These are phyloP conservation scores for Rhododendron ovatum DNA, from an alignment of 148 eudicot species.

Conservation along the genomic window DNA sequence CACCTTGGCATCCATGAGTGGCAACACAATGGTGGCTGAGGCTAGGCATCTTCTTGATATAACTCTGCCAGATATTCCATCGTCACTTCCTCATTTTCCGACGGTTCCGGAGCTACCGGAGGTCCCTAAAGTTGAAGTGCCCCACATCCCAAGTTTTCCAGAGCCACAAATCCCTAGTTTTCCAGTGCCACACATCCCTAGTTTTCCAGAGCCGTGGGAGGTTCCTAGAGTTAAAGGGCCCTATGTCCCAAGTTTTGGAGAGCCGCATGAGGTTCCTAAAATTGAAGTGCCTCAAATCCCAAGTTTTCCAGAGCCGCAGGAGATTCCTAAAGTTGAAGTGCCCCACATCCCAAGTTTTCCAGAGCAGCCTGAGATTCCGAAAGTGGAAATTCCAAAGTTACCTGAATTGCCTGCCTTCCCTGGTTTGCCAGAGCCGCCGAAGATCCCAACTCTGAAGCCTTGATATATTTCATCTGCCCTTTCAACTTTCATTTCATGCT, in stretches of 20 bases:
- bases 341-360: background rate
- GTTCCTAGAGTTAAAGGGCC: background rate
- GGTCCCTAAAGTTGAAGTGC: background rate
- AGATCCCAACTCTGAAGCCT: background rate
- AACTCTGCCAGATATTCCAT: conserved; percentile 20
- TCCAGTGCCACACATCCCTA: background rate
- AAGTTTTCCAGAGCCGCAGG: background rate
- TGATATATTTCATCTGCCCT: background rate
- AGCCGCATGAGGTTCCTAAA: background rate
- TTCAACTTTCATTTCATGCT: background rate
- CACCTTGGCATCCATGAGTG: conserved; percentile 6
- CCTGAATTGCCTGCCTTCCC: conserved; percentile 1
- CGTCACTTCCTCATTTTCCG: background rate
- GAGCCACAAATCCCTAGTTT: conserved; percentile 3
- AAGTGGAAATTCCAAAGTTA: conserved; percentile 4
- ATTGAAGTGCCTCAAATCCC: background rate
- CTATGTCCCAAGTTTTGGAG: background rate
- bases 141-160: background rate
- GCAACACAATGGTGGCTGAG: conserved; percentile 5
- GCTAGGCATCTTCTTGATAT: conserved; percentile 19
- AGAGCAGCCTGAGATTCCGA: background rate
- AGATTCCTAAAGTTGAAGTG: background rate
- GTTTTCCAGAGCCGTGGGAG: background rate
- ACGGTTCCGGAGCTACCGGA: background rate
- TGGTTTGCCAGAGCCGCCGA: background rate